Evolutionary conservation across 495 filamentous ascomycete genomes (phyloP).

Genomic region (Astrocystis sublimbata): DNA sequence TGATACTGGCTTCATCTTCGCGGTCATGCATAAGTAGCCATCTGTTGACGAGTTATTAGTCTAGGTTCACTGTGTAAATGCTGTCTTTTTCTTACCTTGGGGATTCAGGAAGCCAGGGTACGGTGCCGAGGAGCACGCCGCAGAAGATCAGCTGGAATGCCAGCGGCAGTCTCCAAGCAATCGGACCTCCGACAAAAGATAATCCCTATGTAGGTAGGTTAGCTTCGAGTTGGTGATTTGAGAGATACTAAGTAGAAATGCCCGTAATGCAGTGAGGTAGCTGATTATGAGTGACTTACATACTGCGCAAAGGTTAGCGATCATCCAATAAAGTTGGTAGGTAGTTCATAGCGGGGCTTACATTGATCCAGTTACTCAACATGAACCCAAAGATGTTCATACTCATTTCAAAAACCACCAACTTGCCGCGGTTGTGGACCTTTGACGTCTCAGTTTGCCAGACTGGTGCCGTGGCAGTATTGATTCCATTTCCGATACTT

Average conservation of each 20-base stretch:
- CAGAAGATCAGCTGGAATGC: slow-evolving; percentile 51
- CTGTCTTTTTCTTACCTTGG: slow-evolving; percentile 23
- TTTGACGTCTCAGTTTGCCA: slow-evolving; percentile 67
- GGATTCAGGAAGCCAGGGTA: slow-evolving; percentile 42
- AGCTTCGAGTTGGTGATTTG: background rate
- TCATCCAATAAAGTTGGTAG: background rate
- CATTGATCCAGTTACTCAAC: slow-evolving; percentile 59
- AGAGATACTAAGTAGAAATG: too few relatives aligned
- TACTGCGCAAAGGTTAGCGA: background rate
- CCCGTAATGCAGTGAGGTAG: background rate
- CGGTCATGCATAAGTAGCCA: slow-evolving; percentile 43
- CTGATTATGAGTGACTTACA: background rate
- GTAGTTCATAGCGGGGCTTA: background rate
- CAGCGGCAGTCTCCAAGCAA: slow-evolving; percentile 44
- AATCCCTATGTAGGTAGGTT: slow-evolving; percentile 45
- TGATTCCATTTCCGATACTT: slow-evolving; percentile 66
- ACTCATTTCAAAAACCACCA: slow-evolving; percentile 62
- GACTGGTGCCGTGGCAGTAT: slow-evolving; percentile 63
- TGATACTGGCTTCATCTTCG: slow-evolving; percentile 35
- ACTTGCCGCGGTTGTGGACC: slow-evolving; percentile 57
- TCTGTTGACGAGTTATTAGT: slow-evolving; percentile 19
- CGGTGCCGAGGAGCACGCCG: slow-evolving; percentile 34
- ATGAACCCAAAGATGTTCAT: slow-evolving; percentile 64
- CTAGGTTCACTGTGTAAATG: background rate
- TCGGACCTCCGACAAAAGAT: slow-evolving; percentile 50